These are phyloP conservation scores for Ilyonectria mors-panacis DNA, from an alignment of 2,329 filamentous ascomycete genomes.

Conservation along the genomic window DNA sequence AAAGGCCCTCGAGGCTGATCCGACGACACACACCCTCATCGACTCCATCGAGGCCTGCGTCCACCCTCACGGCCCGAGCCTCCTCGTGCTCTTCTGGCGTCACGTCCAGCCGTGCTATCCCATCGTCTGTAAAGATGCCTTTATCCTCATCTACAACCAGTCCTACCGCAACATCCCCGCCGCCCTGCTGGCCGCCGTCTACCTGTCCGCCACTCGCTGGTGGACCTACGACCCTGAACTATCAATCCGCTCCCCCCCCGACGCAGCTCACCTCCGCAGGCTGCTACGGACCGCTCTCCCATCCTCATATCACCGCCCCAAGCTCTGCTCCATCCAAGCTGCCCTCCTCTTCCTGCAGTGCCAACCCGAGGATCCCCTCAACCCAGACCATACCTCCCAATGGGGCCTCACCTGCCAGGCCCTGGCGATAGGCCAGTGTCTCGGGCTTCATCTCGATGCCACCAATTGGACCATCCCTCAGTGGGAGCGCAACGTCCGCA, in stretches of 20 bases:
- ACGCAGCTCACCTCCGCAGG: conserved; percentile 42
- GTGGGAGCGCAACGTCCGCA: conserved; percentile 71
- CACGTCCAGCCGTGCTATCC: conserved; percentile 69
- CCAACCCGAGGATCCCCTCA: conserved; percentile 52
- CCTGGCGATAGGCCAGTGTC: conserved; percentile 65
- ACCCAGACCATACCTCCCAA: conserved; percentile 53
- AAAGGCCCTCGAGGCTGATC: conserved; percentile 48
- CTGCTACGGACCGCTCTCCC: conserved; percentile 46
- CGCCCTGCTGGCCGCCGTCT: conserved; percentile 68
- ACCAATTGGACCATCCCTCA: conserved; percentile 69
- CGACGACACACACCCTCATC: conserved; percentile 40
- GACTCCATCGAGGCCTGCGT: conserved; percentile 71
- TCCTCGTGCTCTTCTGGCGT: conserved; percentile 76
- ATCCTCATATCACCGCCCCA: conserved; percentile 50
- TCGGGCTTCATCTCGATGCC: conserved; percentile 70
- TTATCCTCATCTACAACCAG: conserved; percentile 65
- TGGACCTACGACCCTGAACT: conserved; percentile 63
- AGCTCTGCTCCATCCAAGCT: conserved; percentile 50
- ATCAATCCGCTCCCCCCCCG: conserved; percentile 47
- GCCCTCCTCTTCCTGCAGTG: conserved; percentile 49
- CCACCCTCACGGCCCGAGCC: conserved; percentile 69
- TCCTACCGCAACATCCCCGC: conserved; percentile 67
- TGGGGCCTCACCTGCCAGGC: conserved; percentile 61
- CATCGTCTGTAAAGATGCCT: conserved; percentile 68
- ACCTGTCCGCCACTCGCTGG: conserved; percentile 68